Evolutionary conservation across 1,284 basidiomycete genomes (phyloP).

Genomic region (Cutaneotrichosporon mucoides): DNA sequence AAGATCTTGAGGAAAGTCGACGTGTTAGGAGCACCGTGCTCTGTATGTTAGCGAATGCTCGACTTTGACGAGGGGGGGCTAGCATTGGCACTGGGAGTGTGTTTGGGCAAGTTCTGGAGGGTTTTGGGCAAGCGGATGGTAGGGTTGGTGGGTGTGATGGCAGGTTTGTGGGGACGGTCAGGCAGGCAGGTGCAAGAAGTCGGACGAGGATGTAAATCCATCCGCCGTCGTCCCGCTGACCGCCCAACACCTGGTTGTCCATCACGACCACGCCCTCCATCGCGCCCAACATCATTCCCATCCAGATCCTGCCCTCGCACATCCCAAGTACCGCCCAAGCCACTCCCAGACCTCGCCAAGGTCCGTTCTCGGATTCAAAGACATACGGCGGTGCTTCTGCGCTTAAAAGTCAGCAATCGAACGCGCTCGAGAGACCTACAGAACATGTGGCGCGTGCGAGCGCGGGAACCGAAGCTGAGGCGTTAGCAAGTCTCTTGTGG

Average conservation of each 20-base stretch:
- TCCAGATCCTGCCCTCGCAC: not conserved
- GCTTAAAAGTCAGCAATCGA: not conserved
- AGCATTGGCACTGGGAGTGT: not conserved
- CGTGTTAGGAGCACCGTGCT: conserved; percentile 84
- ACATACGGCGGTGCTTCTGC: conserved; percentile 85
- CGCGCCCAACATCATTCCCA: conserved; percentile 1
- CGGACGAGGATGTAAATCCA: too few relatives aligned
- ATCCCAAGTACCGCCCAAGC: not conserved
- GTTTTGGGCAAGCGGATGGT: too few relatives aligned
- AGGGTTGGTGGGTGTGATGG: too few relatives aligned
- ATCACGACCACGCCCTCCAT: not conserved
- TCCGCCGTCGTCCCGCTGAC: not conserved
- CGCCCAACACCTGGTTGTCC: not conserved
- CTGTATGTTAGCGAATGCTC: conserved; percentile 50
- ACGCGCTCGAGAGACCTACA: conserved; percentile 52
- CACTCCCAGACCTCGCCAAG: too few relatives aligned
- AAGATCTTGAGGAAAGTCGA: conserved; percentile 92
- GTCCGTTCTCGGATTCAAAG: not conserved
- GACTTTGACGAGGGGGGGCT: not conserved
- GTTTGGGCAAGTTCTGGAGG: too few relatives aligned
- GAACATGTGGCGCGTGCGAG: conserved; percentile 99
- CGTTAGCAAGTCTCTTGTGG: not conserved
- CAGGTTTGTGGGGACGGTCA: too few relatives aligned
- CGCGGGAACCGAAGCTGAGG: conserved; percentile 86
- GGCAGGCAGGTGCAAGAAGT: too few relatives aligned